phyloP scores from a whole-genome alignment of 2,329 filamentous ascomycete species.

The Nectriaceae sp. region DNA sequence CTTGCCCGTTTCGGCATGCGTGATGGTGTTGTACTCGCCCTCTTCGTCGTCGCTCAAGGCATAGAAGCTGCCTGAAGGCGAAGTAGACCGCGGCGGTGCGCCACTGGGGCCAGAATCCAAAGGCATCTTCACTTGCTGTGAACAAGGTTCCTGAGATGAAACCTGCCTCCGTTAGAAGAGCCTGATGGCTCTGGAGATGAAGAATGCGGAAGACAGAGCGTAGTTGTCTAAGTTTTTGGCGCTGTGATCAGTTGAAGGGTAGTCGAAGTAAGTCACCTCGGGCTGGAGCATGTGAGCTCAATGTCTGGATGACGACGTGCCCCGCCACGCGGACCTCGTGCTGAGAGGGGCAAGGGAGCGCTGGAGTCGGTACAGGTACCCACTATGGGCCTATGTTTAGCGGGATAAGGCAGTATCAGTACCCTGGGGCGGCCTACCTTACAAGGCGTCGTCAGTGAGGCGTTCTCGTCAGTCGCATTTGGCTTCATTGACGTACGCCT shows the following conservation, averaged over 20 bases:
- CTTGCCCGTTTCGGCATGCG: slow-evolving; percentile 71
- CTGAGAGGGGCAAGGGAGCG: background rate
- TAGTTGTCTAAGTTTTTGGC: background rate
- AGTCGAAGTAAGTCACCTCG: background rate
- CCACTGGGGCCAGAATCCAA: slow-evolving; percentile 21
- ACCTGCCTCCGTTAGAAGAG: background rate
- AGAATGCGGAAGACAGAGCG: background rate
- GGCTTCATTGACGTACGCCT: background rate
- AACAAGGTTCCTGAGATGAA: background rate
- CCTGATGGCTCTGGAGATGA: background rate
- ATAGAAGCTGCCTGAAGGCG: slow-evolving; percentile 87
- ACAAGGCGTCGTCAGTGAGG: background rate
- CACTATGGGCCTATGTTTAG: background rate
- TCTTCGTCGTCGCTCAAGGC: slow-evolving; percentile 97
- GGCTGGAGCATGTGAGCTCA: background rate
- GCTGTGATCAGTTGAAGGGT: background rate
- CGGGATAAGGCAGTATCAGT: background rate
- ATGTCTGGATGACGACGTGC: slow-evolving; percentile 1
- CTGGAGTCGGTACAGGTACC: background rate
- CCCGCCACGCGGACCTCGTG: slow-evolving; percentile 3
- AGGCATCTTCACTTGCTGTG: slow-evolving; percentile 20
- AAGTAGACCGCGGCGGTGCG: slow-evolving; percentile 49
- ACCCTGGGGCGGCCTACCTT: background rate
- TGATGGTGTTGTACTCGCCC: slow-evolving; percentile 91
- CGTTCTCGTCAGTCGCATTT: background rate